These are phyloP conservation scores for Mollisia scopiformis DNA, from an alignment of 2,329 filamentous ascomycete species.

Conservation along the genomic window DNA sequence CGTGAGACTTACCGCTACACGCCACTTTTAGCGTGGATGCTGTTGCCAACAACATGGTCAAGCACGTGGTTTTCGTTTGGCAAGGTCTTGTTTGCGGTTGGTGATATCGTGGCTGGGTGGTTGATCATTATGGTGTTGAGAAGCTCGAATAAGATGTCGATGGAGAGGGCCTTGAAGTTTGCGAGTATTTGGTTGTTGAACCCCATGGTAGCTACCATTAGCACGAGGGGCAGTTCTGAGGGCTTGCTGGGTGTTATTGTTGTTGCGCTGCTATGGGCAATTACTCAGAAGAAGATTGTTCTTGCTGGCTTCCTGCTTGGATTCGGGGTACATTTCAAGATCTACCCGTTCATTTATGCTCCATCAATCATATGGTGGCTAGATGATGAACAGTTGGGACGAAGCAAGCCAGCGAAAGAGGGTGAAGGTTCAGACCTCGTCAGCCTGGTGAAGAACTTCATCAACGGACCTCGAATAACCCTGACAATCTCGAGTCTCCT, in stretches of 20 bases:
- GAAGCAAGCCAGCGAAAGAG: constrained; percentile 10
- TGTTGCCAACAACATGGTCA: constrained; percentile 74
- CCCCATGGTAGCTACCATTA: constrained; percentile 97
- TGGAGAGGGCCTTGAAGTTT: constrained; percentile 67
- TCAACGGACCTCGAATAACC: constrained; percentile 56
- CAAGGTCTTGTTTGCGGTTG: constrained; percentile 82
- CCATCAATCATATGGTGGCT: constrained; percentile 81
- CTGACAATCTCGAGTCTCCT: constrained; percentile 67
- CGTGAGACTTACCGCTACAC: constrained; percentile 98
- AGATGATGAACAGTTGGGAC: constrained; percentile 54
- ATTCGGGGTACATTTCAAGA: constrained; percentile 93
- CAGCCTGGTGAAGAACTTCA: constrained; percentile 44
- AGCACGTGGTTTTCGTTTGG: constrained; percentile 73
- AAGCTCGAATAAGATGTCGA: constrained; percentile 35
- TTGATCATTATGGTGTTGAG: constrained; percentile 64
- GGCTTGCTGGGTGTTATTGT: constrained; percentile 86
- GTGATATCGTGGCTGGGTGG: constrained; percentile 85
- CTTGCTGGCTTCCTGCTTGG: constrained; percentile 79
- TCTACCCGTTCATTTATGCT: constrained; percentile 97
- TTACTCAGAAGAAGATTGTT: constrained; percentile 60
- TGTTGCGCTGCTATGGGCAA: constrained; percentile 81
- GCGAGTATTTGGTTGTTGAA: constrained; percentile 93
- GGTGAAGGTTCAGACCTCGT: constrained; percentile 30
- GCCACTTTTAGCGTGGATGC: constrained; percentile 87
- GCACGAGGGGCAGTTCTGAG: constrained; percentile 91